Base-by-base conservation (phyloP, 352 stramenopile species). In the Phytophthora boehmeriae region DNA sequence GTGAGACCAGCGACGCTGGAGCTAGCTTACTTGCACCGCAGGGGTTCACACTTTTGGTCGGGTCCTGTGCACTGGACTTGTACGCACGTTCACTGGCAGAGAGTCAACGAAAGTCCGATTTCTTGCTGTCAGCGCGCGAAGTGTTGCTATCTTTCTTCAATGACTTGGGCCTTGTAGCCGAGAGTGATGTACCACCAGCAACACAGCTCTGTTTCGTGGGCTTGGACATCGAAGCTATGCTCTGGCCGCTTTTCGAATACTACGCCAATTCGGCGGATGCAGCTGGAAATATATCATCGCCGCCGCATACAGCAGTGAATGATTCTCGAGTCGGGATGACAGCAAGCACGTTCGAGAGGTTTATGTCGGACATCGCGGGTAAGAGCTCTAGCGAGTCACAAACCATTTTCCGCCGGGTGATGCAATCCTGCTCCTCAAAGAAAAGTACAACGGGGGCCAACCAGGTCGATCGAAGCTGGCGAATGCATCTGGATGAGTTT, bases 171-270 rank as follows among this genome's bases (percentile, higher is more conserved):
- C 71, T 89, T 10, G 54, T 87, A 1, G 36, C 42, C 14, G 76
- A 87, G 16, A 88, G 82, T 46, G 65, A 83, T 1, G 45, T 81
- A 13, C 78, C 73, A 4, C 30, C 66, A 8, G 51, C 63, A 20
- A 41, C 58, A 16, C 68, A 63, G 2, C 74, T 88, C n/a, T 89
- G 76, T 56, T 80, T 89, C 27, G 81, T 93, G 20, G 84, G 82
- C 0, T 72, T 75, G 16, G 82, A 93, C 22, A 74, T 90, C 14
- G 80, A 93, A 58, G 73, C 53, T 17, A 81, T 93, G 13, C 57
- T 92, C 10, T 93, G 82, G 82, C 78, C 82, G n/a, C 76, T 93
- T 8, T 92, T 92, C 50, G 80, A 92, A 48, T 93, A 93, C 64
- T 90, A 91, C 48, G 64, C 81, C 8, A 64, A 68, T 8, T 64